Percentiles rank a stretch among this genome's conserved stretches.
phyloP scores from a whole-genome alignment of 1,139 yeast genomes.

The Hemisphaericaspora lyxosophila region DNA sequence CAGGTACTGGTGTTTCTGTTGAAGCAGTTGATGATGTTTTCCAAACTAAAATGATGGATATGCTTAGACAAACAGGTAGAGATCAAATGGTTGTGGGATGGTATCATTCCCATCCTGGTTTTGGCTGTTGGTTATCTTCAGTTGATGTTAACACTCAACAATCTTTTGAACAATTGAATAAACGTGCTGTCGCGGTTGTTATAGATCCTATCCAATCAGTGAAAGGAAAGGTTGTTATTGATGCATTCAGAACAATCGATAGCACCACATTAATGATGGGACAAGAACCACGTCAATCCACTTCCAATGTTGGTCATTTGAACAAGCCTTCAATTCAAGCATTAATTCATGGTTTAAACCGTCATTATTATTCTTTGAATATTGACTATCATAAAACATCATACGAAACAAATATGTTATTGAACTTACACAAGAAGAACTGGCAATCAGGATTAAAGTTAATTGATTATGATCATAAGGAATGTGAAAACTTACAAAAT shows the following conservation, averaged over 20 bases:
- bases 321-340: slow-evolving; percentile 99
- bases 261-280: slow-evolving; percentile 90
- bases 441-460: slow-evolving; percentile 94
- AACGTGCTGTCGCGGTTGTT: slow-evolving; percentile 95
- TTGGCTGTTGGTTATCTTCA: slow-evolving; percentile 98
- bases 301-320: slow-evolving; percentile 91
- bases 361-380: slow-evolving; percentile 93
- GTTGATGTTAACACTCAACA: slow-evolving; percentile 98
- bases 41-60: slow-evolving; percentile 99
- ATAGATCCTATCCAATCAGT: slow-evolving; percentile 98
- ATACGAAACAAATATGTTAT: slow-evolving; percentile 89
- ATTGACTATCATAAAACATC: slow-evolving; percentile 93
- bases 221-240: slow-evolving; percentile 97
- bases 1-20: slow-evolving; percentile 97
- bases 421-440: slow-evolving; percentile 90
- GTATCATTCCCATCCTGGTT: slow-evolving; percentile 99
- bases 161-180: slow-evolving; percentile 92
- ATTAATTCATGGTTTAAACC: slow-evolving; percentile 92
- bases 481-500: slow-evolving; percentile 69
- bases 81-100: slow-evolving; percentile 99
- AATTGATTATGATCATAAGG: slow-evolving; percentile 76
- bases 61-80: slow-evolving; percentile 97
- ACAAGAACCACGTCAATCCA: slow-evolving; percentile 96
- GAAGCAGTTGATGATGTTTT: slow-evolving; percentile 99
- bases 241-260: slow-evolving; percentile 93